Evolutionary conservation across 176 grass and related monocot species (phyloP).

Genomic region (Carex myosuroides): DNA sequence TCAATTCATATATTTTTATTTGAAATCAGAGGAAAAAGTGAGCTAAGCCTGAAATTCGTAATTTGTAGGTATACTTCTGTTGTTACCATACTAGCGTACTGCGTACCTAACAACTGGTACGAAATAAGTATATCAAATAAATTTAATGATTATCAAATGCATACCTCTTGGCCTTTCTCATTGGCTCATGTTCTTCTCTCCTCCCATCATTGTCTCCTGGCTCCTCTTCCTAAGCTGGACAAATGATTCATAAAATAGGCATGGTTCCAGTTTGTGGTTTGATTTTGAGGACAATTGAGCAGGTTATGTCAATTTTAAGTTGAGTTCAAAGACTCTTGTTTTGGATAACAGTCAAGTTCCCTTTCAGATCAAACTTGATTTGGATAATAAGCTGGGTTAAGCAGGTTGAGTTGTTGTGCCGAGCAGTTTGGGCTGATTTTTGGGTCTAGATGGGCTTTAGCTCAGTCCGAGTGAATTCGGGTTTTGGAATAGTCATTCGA

Average conservation of each 20-base stretch:
- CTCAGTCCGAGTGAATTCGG: too few relatives aligned
- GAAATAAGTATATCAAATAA: neutral
- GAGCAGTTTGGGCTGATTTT: too few relatives aligned
- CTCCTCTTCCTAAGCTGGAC: neutral
- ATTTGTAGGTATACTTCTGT: neutral
- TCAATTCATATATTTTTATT: neutral
- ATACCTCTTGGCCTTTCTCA: neutral
- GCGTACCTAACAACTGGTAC: neutral
- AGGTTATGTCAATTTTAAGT: too few relatives aligned
- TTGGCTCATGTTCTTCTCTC: neutral
- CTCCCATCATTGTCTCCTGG: neutral
- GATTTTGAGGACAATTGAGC: too few relatives aligned
- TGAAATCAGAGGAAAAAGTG: neutral
- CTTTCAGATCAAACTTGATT: neutral
- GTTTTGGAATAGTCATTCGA: too few relatives aligned
- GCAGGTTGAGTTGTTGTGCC: too few relatives aligned
- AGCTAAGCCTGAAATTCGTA: neutral
- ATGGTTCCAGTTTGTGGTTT: too few relatives aligned
- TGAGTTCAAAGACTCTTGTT: neutral
- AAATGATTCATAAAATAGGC: too few relatives aligned
- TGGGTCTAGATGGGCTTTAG: too few relatives aligned
- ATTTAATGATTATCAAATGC: too few relatives aligned
- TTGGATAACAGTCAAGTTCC: neutral
- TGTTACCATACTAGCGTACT: neutral
- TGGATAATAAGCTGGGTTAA: neutral